Percentiles rank a stretch among this genome's conserved stretches.
These are phyloP conservation scores for Xerocomus nothofagi DNA, from an alignment of 1,284 basidiomycete genomes.

Conservation along the genomic window DNA sequence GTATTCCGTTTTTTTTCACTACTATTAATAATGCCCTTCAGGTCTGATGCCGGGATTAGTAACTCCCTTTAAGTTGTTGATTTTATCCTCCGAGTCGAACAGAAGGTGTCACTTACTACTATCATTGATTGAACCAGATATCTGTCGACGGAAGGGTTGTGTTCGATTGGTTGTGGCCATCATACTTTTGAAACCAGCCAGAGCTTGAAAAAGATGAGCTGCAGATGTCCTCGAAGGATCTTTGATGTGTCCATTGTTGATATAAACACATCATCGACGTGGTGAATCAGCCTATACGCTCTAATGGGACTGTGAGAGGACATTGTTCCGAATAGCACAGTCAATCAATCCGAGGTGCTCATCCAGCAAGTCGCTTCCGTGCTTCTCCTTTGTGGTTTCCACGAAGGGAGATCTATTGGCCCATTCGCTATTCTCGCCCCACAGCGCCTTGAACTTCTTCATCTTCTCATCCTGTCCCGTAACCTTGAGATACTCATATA, in stretches of 20 bases:
- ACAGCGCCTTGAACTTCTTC: slow-evolving; percentile 10
- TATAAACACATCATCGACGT: not conserved
- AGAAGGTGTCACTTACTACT: too few species aligned
- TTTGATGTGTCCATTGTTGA: too few species aligned
- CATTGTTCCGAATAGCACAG: not conserved
- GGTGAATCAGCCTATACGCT: not conserved
- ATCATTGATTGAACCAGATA: too few species aligned
- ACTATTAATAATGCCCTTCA: too few species aligned
- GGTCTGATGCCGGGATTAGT: too few species aligned
- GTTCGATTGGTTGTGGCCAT: not conserved
- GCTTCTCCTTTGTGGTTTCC: not conserved
- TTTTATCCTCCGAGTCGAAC: too few species aligned
- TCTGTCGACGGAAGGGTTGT: slow-evolving; percentile 7
- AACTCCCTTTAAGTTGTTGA: too few species aligned
- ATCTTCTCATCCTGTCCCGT: slow-evolving; percentile 15
- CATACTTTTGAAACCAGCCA: not conserved
- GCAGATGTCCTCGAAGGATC: not conserved
- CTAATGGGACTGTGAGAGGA: not conserved
- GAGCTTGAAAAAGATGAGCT: not conserved
- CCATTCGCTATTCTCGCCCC: slow-evolving; percentile 29
- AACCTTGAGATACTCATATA: slow-evolving; percentile 22
- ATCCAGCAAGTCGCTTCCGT: slow-evolving; percentile 7
- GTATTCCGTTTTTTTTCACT: too few species aligned
- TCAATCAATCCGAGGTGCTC: slow-evolving; percentile 8
- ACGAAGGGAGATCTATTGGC: not conserved